These are phyloP conservation scores for Comarum palustre DNA, from an alignment of 306 rosid species.

Conservation along the genomic window DNA sequence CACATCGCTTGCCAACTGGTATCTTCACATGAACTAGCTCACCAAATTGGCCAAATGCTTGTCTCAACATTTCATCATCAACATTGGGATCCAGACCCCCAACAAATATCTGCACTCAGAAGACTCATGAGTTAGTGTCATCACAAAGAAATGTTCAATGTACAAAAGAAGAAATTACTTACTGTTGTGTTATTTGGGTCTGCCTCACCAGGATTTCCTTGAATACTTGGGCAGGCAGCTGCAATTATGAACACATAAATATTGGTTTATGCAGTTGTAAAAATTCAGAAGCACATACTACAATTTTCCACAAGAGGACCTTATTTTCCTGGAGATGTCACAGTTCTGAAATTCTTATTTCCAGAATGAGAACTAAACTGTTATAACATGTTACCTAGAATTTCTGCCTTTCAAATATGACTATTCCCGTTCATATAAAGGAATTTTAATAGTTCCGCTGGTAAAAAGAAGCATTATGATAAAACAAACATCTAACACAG, in stretches of 20 bases:
- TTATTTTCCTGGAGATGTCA: neutral
- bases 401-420: neutral
- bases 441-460: neutral
- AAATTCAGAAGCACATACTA: neutral
- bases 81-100: constrained; percentile 54
- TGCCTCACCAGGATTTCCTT: constrained; percentile 56
- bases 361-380: neutral
- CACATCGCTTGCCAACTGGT: constrained; percentile 67
- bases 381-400: neutral
- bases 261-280: constrained; percentile 13
- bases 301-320: neutral
- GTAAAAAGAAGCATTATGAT: neutral
- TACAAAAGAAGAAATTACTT: constrained; percentile 27
- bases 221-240: constrained; percentile 53
- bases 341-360: neutral
- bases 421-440: neutral
- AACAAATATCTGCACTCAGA: constrained; percentile 44
- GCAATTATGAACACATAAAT: constrained; percentile 35
- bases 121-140: constrained; percentile 23
- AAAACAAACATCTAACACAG: neutral
- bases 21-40: constrained; percentile 61
- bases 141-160: constrained; percentile 15
- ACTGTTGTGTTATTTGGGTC: constrained; percentile 72
- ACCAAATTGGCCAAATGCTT: constrained; percentile 52
- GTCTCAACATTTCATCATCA: constrained; percentile 46